Base-by-base conservation (phyloP, 805 yeast species). In the Yamadazyma laniorum region DNA sequence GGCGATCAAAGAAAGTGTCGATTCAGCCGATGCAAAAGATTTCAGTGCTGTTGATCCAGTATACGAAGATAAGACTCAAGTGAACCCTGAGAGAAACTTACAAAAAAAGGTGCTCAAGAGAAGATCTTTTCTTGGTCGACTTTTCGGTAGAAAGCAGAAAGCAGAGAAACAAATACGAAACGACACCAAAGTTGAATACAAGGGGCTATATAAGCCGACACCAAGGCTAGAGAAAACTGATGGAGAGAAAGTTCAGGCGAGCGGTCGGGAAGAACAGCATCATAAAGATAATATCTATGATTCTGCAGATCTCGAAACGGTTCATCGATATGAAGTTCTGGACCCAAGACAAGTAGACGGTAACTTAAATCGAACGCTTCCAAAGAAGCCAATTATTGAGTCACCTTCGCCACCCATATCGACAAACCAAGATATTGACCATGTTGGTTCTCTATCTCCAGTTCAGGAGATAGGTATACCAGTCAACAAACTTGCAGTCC, bases 191-290 rank as follows among this genome's bases (percentile, higher is more conserved):
- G 35, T 21, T 9, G 41, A 39, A 17, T 45, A 45, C 18, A 45
- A 42, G 21, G 49, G 42, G 18, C 17, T 45, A 17, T 42, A 42
- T 18, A 40, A 33, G 25, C 49, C 49, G 6, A 34, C 26, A n/a
- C 49, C 49, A 1, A 42, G 32, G 11, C 31, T 45, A 18, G 37
- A 35, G 29, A 29, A 14, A n/a, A 14, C 22, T 29, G 18, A 19
- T 21, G 23, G 9, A 21, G 23, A 9, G 9, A 9, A 21, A 9
- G 9, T 9, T 9, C 23, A 21, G 23, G 23, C 9, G 23, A n/a
- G n/a, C n/a, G n/a, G n/a, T n/a, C n/a, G n/a, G n/a, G n/a, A n/a
- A n/a, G n/a, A n/a, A n/a, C n/a, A n/a, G n/a, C n/a, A n/a, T n/a
- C n/a, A n/a, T n/a, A n/a, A n/a, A n/a, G n/a, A n/a, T n/a, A n/a